These are phyloP conservation scores for Arthrobotrys sinensis DNA, from an alignment of 2,329 filamentous ascomycete species.

Conservation along the genomic window DNA sequence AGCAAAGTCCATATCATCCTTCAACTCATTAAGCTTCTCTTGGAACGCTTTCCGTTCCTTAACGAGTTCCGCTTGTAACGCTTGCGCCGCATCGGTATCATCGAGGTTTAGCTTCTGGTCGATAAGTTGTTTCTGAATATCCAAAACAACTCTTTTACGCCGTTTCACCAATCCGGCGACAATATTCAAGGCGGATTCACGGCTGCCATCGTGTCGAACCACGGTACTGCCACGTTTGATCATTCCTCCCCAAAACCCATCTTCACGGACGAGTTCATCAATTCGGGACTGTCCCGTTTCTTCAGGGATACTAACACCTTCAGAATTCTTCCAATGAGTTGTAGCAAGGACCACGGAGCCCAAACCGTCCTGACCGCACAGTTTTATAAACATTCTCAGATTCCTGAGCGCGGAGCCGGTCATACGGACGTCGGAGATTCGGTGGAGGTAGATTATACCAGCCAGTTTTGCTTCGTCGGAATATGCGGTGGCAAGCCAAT, in stretches of 20 bases:
- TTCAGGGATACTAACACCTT: slow-evolving; percentile 12
- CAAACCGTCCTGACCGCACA: slow-evolving; percentile 63
- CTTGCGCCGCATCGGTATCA: slow-evolving; percentile 22
- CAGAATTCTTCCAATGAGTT: slow-evolving; percentile 21
- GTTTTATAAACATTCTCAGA: slow-evolving; percentile 64
- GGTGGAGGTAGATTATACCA: slow-evolving; percentile 69
- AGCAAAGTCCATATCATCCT: slow-evolving; percentile 22
- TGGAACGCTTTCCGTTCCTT: slow-evolving; percentile 12
- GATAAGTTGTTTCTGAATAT: slow-evolving; percentile 35
- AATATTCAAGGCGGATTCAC: neutral
- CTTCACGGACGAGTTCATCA: neutral
- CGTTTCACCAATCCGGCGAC: neutral
- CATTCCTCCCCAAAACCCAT: slow-evolving; percentile 35
- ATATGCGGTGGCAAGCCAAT: slow-evolving; percentile 66
- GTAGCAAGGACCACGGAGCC: slow-evolving; percentile 8
- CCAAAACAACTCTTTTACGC: slow-evolving; percentile 4
- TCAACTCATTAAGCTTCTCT: slow-evolving; percentile 6
- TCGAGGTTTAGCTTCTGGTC: slow-evolving; percentile 29
- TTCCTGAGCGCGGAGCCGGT: slow-evolving; percentile 61
- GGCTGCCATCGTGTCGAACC: slow-evolving; percentile 7
- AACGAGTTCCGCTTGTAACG: slow-evolving; percentile 11
- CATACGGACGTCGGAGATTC: slow-evolving; percentile 65
- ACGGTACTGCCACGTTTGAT: slow-evolving; percentile 16
- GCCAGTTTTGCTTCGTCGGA: slow-evolving; percentile 65
- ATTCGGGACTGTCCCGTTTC: neutral